Conservation (phyloP, 2,329 filamentous ascomycete genomes). For the Microsporum audouinii region DNA sequence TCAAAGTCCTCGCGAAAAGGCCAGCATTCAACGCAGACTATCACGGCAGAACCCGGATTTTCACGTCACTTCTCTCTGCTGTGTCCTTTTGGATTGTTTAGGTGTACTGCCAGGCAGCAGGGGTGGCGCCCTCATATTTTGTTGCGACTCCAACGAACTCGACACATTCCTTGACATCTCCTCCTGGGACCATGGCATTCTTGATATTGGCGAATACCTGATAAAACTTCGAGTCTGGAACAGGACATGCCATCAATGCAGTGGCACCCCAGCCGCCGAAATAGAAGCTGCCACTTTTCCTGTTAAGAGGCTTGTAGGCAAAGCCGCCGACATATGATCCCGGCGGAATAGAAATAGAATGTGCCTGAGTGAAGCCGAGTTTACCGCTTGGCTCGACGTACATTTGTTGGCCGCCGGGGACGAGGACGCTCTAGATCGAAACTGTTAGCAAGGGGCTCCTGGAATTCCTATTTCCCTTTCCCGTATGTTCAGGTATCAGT, state of each 20-base stretch:
- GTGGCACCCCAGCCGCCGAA: slow-evolving; percentile 26
- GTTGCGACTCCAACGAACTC: slow-evolving; percentile 30
- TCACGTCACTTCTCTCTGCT: no score
- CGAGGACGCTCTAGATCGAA: slow-evolving; percentile 35
- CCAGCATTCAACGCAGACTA: no score
- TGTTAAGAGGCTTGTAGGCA: slow-evolving; percentile 22
- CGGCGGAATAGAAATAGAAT: slow-evolving; percentile 42
- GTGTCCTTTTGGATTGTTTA: slow-evolving; percentile 15
- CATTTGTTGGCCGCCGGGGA: slow-evolving; percentile 53
- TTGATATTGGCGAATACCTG: slow-evolving; percentile 34
- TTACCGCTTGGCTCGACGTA: slow-evolving; percentile 46
- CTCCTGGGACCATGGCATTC: slow-evolving; percentile 32
- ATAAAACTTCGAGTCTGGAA: slow-evolving; percentile 20
- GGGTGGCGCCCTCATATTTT: slow-evolving; percentile 16
- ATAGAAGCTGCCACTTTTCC: slow-evolving; percentile 20
- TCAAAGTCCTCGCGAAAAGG: not conserved
- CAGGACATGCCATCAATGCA: slow-evolving; percentile 37
- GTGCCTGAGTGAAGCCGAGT: slow-evolving; percentile 46
- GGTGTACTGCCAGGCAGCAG: slow-evolving; percentile 33
- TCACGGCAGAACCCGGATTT: no score
- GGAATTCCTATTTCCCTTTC: not conserved
- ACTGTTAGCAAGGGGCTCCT: slow-evolving; percentile 16
- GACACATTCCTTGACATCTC: slow-evolving; percentile 29
- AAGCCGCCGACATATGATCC: slow-evolving; percentile 45
- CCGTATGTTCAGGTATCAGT: slow-evolving; percentile 13